These are phyloP conservation scores for Eucalyptus curtisii DNA, from an alignment of 345 rosid genomes.

Conservation along the genomic window DNA sequence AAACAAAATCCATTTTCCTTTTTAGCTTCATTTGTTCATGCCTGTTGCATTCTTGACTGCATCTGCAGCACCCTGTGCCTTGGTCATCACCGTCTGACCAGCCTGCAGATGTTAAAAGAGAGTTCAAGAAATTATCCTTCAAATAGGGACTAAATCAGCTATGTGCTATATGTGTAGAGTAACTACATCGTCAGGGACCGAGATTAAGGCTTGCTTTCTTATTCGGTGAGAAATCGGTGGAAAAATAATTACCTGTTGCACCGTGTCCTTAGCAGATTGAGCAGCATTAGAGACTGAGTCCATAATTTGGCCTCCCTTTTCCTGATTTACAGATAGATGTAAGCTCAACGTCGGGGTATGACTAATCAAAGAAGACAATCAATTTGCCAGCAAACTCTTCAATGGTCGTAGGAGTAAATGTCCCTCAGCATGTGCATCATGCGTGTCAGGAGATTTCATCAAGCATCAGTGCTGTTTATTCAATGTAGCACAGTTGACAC, in stretches of 20 bases:
- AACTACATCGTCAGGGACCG: background rate
- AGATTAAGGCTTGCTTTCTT: background rate
- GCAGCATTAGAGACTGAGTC: slow-evolving; percentile 43
- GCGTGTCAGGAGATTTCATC: background rate
- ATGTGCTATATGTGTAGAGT: background rate
- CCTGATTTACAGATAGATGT: slow-evolving; percentile 14
- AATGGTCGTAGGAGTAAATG: background rate
- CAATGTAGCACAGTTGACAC: background rate
- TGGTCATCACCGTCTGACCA: slow-evolving; percentile 34
- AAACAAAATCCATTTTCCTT: background rate
- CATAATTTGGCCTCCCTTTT: slow-evolving; percentile 40
- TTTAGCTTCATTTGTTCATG: background rate
- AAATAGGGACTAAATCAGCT: background rate
- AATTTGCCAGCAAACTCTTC: background rate
- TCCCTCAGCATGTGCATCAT: background rate
- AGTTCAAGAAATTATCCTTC: background rate
- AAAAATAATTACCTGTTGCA: slow-evolving; percentile 22
- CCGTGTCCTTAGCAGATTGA: slow-evolving; percentile 45
- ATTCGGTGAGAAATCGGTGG: background rate
- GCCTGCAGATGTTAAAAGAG: slow-evolving; percentile 10
- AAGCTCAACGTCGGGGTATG: background rate
- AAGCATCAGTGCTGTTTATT: background rate
- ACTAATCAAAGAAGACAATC: background rate
- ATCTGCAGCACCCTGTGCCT: slow-evolving; percentile 47
- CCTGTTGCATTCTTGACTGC: slow-evolving; percentile 50